Conservation (phyloP, 192 early-diverging fungal species). For the Rhizoclosmatium sp. region DNA sequence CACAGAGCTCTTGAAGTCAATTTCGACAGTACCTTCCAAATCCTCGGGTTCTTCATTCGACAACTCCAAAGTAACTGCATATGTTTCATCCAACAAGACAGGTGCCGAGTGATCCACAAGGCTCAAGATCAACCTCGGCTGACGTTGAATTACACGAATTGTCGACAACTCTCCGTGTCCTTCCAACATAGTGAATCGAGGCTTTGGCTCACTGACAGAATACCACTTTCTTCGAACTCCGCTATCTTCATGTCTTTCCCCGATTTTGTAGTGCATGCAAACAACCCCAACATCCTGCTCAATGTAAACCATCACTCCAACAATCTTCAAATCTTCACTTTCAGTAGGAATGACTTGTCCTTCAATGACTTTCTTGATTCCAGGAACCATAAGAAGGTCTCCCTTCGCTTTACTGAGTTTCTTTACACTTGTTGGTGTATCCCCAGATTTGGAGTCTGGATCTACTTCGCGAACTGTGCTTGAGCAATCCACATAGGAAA, state of each 20-base stretch:
- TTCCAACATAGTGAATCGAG: slow-evolving; percentile 52
- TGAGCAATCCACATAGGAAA: slow-evolving; percentile 33
- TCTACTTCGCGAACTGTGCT: slow-evolving; percentile 2
- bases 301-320: slow-evolving; percentile 39
- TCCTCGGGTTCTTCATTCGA: slow-evolving; percentile 68
- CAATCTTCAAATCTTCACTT: slow-evolving; percentile 68
- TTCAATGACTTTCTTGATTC: slow-evolving; percentile 66
- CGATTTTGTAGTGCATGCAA: slow-evolving; percentile 43
- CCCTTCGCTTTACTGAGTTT: slow-evolving; percentile 50
- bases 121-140: slow-evolving; percentile 66
- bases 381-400: slow-evolving; percentile 59
- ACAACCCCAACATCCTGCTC: slow-evolving; percentile 23
- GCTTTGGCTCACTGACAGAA: slow-evolving; percentile 33
- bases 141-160: slow-evolving; percentile 61
- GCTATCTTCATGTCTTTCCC: slow-evolving; percentile 44
- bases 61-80: slow-evolving; percentile 66
- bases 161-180: slow-evolving; percentile 63
- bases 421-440: neutral
- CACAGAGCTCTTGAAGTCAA: slow-evolving; percentile 63
- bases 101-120: slow-evolving; percentile 61
- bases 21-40: slow-evolving; percentile 64
- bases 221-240: slow-evolving; percentile 46
- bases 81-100: slow-evolving; percentile 73
- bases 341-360: slow-evolving; percentile 59
- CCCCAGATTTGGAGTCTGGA: slow-evolving; percentile 9